Conservation (phyloP, 257 asterid species). For the Solanum pinnatisectum region DNA sequence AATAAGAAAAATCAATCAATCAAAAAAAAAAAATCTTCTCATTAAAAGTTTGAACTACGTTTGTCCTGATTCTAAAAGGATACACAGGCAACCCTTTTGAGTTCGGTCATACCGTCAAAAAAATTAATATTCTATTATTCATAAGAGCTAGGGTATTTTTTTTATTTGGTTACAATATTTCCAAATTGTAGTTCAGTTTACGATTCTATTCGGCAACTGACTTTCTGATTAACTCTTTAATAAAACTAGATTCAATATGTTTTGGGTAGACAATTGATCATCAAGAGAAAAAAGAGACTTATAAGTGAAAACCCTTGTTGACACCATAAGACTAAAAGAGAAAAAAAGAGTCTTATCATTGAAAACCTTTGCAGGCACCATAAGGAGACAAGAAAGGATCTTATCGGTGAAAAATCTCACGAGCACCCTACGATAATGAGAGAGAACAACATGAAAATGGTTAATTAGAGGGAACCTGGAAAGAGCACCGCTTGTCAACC, state of each 20-base stretch:
- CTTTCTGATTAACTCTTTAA: not conserved
- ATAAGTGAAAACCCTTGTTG: not conserved
- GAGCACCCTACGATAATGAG: not conserved
- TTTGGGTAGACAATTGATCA: not conserved
- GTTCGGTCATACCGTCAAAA: not conserved
- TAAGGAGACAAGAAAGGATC: not conserved
- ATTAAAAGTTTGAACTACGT: not conserved
- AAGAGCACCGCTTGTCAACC: not conserved
- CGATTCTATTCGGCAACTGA: not conserved
- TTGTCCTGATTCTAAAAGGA: not conserved
- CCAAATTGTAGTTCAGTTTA: not conserved
- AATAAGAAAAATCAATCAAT: too few species aligned
- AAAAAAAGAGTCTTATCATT: not conserved
- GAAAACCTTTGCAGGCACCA: not conserved
- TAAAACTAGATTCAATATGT: not conserved
- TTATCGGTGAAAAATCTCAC: too few species aligned
- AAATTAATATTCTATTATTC: not conserved
- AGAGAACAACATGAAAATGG: not conserved
- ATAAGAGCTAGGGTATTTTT: not conserved
- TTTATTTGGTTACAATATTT: not conserved
- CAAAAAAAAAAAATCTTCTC: not conserved
- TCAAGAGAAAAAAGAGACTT: not conserved
- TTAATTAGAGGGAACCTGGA: not conserved
- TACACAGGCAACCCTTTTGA: not conserved
- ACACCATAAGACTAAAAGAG: too few species aligned